Evolutionary conservation across 2,329 filamentous ascomycete species (phyloP).

Genomic region (Ascochyta fabae): DNA sequence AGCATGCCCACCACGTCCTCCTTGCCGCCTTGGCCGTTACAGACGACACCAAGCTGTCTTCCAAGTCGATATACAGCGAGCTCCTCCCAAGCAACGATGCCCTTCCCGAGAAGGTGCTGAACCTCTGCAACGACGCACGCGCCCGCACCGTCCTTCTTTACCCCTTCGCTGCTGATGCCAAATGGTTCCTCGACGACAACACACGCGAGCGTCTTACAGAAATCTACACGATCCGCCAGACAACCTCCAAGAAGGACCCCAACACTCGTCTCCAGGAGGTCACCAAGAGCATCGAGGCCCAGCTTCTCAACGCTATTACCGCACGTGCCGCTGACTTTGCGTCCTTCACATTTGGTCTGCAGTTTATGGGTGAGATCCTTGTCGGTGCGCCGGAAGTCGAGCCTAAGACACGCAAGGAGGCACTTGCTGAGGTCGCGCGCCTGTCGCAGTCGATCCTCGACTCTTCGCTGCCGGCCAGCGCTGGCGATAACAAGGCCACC

Average conservation of each 20-base stretch:
- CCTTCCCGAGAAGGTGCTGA: constrained; percentile 68
- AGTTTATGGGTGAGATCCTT: constrained; percentile 83
- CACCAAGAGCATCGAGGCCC: constrained; percentile 73
- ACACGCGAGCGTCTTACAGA: constrained; percentile 77
- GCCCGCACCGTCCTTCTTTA: constrained; percentile 76
- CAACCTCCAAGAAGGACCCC: constrained; percentile 91
- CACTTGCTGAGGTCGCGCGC: constrained; percentile 69
- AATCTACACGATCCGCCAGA: constrained; percentile 77
- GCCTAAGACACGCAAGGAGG: constrained; percentile 56
- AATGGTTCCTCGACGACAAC: constrained; percentile 66
- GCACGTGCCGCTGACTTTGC: constrained; percentile 72
- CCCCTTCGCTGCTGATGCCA: constrained; percentile 71
- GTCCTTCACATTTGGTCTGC: constrained; percentile 80
- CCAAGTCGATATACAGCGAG: constrained; percentile 87
- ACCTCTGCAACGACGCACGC: constrained; percentile 69
- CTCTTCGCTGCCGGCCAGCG: constrained; percentile 41
- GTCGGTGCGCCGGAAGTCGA: constrained; percentile 80
- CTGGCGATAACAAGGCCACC: constrained; percentile 54
- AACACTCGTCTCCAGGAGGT: constrained; percentile 78
- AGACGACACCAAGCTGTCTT: constrained; percentile 88
- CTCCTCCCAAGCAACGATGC: constrained; percentile 65
- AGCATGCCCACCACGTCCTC: constrained; percentile 79
- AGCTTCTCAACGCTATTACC: constrained; percentile 75
- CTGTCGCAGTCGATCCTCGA: constrained; percentile 47
- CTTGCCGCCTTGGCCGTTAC: constrained; percentile 88